These are phyloP conservation scores for Moesziomyces antarcticus DNA, from an alignment of 1,284 basidiomycete species.

Conservation along the genomic window DNA sequence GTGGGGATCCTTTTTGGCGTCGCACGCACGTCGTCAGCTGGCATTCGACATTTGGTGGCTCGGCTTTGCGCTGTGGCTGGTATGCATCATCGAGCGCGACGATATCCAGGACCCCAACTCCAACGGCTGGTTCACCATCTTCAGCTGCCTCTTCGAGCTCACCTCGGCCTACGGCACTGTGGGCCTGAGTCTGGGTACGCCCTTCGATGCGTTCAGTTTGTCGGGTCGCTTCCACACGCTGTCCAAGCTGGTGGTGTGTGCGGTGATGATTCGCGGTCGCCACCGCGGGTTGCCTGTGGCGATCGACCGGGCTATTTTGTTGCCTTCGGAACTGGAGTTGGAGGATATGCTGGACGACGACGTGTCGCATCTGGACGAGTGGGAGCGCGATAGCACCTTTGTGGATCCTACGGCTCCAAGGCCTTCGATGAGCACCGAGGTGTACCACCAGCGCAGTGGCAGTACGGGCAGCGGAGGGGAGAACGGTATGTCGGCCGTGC, in stretches of 20 bases:
- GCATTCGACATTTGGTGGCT: conserved; percentile 74
- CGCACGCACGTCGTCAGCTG: conserved; percentile 85
- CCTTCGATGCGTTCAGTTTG: conserved; percentile 75
- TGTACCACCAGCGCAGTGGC: conserved; percentile 13
- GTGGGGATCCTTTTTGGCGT: conserved; percentile 80
- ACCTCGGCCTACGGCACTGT: conserved; percentile 76
- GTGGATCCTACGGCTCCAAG: conserved; percentile 18
- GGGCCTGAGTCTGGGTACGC: conserved; percentile 75
- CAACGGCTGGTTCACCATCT: conserved; percentile 62
- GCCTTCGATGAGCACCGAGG: conserved; percentile 8
- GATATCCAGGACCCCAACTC: conserved; percentile 56
- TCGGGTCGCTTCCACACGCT: conserved; percentile 81
- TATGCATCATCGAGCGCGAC: conserved; percentile 64
- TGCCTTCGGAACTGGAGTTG: conserved; percentile 64
- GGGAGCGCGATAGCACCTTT: conserved; percentile 38
- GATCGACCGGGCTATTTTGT: conserved; percentile 79
- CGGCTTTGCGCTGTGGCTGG: conserved; percentile 66
- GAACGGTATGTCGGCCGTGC: conserved; percentile 12
- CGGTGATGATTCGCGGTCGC: conserved; percentile 90
- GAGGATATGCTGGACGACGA: conserved; percentile 55
- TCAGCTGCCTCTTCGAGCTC: conserved; percentile 79
- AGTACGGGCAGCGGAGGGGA: conserved; percentile 11
- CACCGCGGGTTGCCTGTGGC: conserved; percentile 82
- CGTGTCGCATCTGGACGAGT: conserved; percentile 35
- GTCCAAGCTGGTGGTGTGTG: conserved; percentile 82